A percentile compares a stretch with the other conserved stretches of the same genome.
Conservation (phyloP, 2,329 filamentous ascomycete genomes). For the Beauveria asiatica region DNA sequence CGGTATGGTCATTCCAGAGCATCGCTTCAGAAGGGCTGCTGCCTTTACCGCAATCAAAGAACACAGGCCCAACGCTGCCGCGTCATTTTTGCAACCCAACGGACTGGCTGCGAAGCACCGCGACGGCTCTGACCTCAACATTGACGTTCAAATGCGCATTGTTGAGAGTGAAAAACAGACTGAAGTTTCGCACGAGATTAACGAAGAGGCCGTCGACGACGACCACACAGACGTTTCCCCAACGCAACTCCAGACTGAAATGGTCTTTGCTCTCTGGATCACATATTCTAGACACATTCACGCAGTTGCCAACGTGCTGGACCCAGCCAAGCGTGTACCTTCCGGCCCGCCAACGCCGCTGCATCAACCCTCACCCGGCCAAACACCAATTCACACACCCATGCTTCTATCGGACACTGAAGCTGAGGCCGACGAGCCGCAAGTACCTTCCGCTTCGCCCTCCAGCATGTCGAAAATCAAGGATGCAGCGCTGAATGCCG, state of each 20-base stretch:
- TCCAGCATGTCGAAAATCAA: constrained; percentile 47
- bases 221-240: constrained; percentile 21
- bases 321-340: constrained; percentile 34
- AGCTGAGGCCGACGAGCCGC: constrained; percentile 36
- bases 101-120: constrained; percentile 80
- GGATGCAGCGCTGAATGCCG: constrained; percentile 46
- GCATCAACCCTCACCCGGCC: constrained; percentile 70
- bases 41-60: constrained; percentile 78
- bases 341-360: constrained; percentile 63
- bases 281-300: constrained; percentile 93
- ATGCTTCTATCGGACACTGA: constrained; percentile 46
- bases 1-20: constrained; percentile 94
- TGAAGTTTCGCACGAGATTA: constrained; percentile 51
- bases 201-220: constrained; percentile 52
- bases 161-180: constrained; percentile 75
- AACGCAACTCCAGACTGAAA: constrained; percentile 50
- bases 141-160: constrained; percentile 94
- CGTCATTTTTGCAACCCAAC: constrained; percentile 73
- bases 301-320: constrained; percentile 52
- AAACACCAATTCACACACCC: constrained; percentile 50
- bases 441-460: constrained; percentile 32
- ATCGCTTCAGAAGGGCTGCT: constrained; percentile 84
- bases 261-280: constrained; percentile 94
- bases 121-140: constrained; percentile 84
- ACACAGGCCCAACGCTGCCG: constrained; percentile 67